Percentiles rank a stretch among this genome's conserved stretches.
These are phyloP conservation scores for Globisporangium irregulare DNA, from an alignment of 352 stramenopile species.

Conservation along the genomic window DNA sequence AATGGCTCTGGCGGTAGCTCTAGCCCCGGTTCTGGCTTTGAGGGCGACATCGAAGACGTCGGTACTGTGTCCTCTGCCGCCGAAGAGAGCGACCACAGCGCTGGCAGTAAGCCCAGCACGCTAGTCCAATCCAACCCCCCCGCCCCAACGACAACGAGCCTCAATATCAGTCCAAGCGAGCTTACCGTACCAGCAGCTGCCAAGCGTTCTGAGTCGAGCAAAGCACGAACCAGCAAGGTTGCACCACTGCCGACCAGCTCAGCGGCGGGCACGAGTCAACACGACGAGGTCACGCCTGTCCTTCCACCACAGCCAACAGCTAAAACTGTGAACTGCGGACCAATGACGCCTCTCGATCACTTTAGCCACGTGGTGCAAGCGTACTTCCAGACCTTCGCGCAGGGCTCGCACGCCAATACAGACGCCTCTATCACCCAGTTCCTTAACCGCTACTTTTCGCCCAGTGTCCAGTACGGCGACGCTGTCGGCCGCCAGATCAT, in stretches of 20 bases:
- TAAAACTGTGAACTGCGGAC: background rate
- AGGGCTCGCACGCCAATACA: conserved; percentile 5
- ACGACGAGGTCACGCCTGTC: background rate
- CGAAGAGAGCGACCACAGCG: conserved; percentile 1
- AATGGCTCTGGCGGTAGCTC: background rate
- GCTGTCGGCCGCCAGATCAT: conserved; percentile 10
- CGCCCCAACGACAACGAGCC: background rate
- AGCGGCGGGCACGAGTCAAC: background rate
- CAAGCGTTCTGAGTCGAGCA: background rate
- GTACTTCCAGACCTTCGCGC: conserved; percentile 14
- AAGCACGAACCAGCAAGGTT: background rate
- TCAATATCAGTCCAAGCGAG: background rate
- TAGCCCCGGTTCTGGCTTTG: conserved; percentile 1
- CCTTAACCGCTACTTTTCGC: conserved; percentile 11
- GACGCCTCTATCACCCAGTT: conserved; percentile 7
- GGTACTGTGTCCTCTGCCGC: background rate
- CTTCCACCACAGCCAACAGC: conserved; percentile 4
- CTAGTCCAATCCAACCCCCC: no score
- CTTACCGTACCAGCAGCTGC: background rate
- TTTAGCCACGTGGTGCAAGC: conserved; percentile 11
- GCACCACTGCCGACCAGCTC: background rate
- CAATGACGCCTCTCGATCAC: conserved; percentile 15
- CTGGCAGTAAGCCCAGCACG: background rate
- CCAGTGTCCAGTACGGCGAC: conserved; percentile 10
- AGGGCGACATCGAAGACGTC: conserved; percentile 11